Evolutionary conservation across 2,329 filamentous ascomycete species (phyloP), one percentile per base, ranked within the genome.

Genomic region (Penicillium sp.): DNA sequence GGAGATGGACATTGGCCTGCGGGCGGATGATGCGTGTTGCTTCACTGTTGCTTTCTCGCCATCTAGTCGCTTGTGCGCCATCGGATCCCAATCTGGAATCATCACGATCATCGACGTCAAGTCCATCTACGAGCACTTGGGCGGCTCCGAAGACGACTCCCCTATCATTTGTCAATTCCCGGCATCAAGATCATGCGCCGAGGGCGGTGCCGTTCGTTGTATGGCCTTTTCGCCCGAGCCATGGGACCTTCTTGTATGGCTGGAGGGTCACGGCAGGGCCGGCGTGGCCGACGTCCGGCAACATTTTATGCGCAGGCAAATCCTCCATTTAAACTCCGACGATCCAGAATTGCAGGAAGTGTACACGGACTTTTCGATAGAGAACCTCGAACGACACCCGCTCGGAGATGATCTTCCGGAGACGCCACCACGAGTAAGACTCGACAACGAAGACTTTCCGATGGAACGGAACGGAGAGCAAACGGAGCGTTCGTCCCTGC

Each of bases 161-260:
- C 48, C 65, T 1, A 77, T 94, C 41, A 71, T 95, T 33, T 84
- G 83, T 21, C 79, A 84, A 8, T 88, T 97, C 61, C 79, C 80
- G 51, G 90, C 89, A 15, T 90, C 89, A 0, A 77, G 88, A 53
- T 81, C 87, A 0, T 78, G 80, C 52, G 77, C 75, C n/a, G 77
- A 81, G 21, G 77, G 79, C 19, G 91, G 91, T 38, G 89, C 91
- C 29, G 83, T 97, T 46, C 81, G 93, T 54, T 88, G 89, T 53
- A 94, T 97, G 86, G 79, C 85, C 1, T 98, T 98, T 65, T 89
- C 87, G 4, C 90, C 91, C 0, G 86, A 87, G 1, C 88, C 90
- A 0, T 91, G 85, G 75, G 91, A 96, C 64, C 79, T 98, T 17
- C 74, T 98, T 35, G 86, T 94, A 6, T 97, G 93, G 90, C 87